A percentile compares a stretch with the other conserved stretches of the same genome.
phyloP scores from a whole-genome alignment of 768 basidiomycete genomes.

The Russula vinacea region DNA sequence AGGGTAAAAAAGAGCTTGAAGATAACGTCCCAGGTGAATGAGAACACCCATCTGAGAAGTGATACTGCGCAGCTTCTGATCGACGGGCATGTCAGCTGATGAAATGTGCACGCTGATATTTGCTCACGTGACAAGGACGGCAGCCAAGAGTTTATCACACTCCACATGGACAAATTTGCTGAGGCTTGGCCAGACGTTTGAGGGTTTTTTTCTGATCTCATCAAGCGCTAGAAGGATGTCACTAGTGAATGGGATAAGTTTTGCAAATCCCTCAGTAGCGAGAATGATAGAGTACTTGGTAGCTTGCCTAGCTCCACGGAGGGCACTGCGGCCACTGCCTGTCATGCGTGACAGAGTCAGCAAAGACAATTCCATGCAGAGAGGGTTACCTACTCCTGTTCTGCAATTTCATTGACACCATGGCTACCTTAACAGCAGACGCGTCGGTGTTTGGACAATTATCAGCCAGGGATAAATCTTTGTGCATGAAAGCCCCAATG shows the following conservation, averaged over 20 bases:
- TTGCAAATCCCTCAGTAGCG: not conserved
- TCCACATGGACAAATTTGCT: not conserved
- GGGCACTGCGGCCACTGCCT: too few species aligned
- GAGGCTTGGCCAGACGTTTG: not conserved
- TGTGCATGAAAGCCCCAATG: not conserved
- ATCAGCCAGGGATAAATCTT: not conserved
- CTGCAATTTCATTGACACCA: not conserved
- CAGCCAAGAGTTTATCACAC: not conserved
- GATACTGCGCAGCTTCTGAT: not conserved
- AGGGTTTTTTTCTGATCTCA: not conserved
- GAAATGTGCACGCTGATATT: too few species aligned
- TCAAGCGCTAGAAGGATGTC: not conserved
- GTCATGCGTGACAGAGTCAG: not conserved
- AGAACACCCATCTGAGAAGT: not conserved
- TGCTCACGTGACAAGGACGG: not conserved
- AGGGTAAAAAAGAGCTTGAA: not conserved
- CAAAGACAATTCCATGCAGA: not conserved
- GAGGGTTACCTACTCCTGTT: not conserved
- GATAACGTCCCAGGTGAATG: not conserved
- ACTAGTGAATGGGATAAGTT: not conserved
- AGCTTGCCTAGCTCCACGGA: too few species aligned
- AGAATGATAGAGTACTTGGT: too few species aligned
- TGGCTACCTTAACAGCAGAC: not conserved
- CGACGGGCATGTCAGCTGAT: not conserved
- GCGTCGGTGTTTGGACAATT: not conserved